A percentile compares a stretch with the other conserved stretches of the same genome.
These are phyloP conservation scores for Chrysophaeum taylorii DNA, from an alignment of 352 stramenopile genomes.

Conservation along the genomic window DNA sequence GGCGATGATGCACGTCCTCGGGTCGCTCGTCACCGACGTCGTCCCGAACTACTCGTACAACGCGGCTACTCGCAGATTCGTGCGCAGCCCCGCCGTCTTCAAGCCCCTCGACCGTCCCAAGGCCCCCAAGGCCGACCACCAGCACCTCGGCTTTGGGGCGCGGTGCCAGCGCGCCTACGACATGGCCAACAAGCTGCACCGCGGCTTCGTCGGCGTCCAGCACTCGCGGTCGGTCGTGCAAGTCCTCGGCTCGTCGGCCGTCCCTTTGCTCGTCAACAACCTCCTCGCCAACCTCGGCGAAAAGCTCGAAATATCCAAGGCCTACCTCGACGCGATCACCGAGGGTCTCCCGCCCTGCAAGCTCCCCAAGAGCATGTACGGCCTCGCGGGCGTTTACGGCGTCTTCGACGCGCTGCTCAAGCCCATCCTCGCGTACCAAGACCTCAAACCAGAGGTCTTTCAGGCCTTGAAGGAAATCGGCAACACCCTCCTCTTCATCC, in stretches of 20 bases:
- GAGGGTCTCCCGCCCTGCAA: slow-evolving; percentile 58
- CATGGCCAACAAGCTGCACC: slow-evolving; percentile 6
- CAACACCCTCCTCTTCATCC: slow-evolving; percentile 56
- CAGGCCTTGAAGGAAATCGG: slow-evolving; percentile 62
- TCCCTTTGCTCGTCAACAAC: slow-evolving; percentile 18
- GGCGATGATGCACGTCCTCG: slow-evolving; percentile 42
- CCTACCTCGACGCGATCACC: slow-evolving; percentile 57
- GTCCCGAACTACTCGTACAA: slow-evolving; percentile 52
- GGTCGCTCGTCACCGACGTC: slow-evolving; percentile 46
- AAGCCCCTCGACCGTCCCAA: slow-evolving; percentile 23
- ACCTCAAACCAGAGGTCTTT: slow-evolving; percentile 64
- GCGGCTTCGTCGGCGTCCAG: slow-evolving; percentile 23
- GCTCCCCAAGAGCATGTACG: slow-evolving; percentile 56
- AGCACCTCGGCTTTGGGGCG: slow-evolving; percentile 34
- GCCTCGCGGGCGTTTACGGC: slow-evolving; percentile 48
- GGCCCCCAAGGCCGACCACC: slow-evolving; percentile 20
- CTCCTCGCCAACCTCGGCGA: slow-evolving; percentile 44
- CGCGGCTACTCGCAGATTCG: slow-evolving; percentile 36
- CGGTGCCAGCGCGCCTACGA: slow-evolving; percentile 30
- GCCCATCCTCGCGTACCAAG: slow-evolving; percentile 57
- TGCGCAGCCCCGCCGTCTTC: slow-evolving; percentile 32
- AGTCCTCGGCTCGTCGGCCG: slow-evolving; percentile 17
- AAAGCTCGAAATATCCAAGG: slow-evolving; percentile 41
- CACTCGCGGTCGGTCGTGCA: slow-evolving; percentile 40
- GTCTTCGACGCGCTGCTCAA: slow-evolving; percentile 69